A percentile compares a stretch with the other conserved stretches of the same genome.
phyloP scores from a whole-genome alignment of 805 yeast species.

The Lipomyces spencermartinsiae region DNA sequence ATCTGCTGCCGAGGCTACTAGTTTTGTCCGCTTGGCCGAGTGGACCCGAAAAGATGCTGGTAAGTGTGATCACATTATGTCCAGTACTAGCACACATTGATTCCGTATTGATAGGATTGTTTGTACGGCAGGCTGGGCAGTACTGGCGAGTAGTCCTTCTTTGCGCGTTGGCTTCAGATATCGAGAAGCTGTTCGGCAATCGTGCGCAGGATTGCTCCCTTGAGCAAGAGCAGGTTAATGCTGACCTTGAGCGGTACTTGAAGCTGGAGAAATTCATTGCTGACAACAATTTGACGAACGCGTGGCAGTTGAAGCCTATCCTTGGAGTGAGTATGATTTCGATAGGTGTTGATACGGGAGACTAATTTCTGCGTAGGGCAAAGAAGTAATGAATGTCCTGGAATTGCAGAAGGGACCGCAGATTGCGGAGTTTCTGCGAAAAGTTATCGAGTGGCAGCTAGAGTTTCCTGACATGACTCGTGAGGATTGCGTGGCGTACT shows the following conservation, averaged over 20 bases:
- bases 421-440: slow-evolving; percentile 65
- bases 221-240: background rate
- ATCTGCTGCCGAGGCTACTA: slow-evolving; percentile 41
- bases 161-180: slow-evolving; percentile 45
- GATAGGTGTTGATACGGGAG: background rate
- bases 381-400: slow-evolving; percentile 59
- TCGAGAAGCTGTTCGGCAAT: slow-evolving; percentile 10
- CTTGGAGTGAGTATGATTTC: slow-evolving; percentile 43
- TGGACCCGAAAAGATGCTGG: slow-evolving; percentile 23
- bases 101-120: slow-evolving; percentile 56
- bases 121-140: slow-evolving; percentile 57
- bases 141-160: slow-evolving; percentile 56
- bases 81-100: background rate
- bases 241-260: slow-evolving; percentile 20
- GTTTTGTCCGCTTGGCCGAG: background rate
- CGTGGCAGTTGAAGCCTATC: slow-evolving; percentile 63
- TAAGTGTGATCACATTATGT: slow-evolving; percentile 40
- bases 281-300: slow-evolving; percentile 50
- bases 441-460: slow-evolving; percentile 75
- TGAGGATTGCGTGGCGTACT: slow-evolving; percentile 60
- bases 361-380: slow-evolving; percentile 51
- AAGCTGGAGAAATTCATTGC: slow-evolving; percentile 44
- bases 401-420: slow-evolving; percentile 83
- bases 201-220: background rate
- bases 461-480: slow-evolving; percentile 65